Base-by-base conservation (phyloP, 352 stramenopile species). In the Pythium periplocum region DNA sequence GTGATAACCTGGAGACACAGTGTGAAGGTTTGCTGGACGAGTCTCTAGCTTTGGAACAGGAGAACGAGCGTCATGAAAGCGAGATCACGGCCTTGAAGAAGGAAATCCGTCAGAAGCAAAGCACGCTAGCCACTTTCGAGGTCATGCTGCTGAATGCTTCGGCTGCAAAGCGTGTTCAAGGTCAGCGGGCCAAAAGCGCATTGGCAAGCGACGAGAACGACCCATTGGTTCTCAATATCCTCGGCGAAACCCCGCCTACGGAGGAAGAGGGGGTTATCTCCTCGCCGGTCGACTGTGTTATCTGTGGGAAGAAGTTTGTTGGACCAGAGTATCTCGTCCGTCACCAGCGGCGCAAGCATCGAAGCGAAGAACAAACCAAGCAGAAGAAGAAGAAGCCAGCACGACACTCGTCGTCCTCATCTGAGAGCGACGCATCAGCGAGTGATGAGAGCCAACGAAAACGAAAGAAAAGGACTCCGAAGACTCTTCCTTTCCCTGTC, bases 261-360 rank as follows among this genome's bases (percentile, higher is more conserved):
- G 6, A 42, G 31, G n/a, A 41, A 42, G 32, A 52, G 35, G 32
- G 11, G 32, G 8, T 9, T 38, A 26, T 26, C 17, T 26, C 17
- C 17, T 26, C 17, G 83, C 73, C 73, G 8, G 62, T 75, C 7
- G 53, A 66, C 6, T 91, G 83, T 43, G 74, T 90, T 0, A 41
- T 93, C 9, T 93, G 83, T 57, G 66, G 71, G 12, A 93, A 93
- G 57, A 75, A 71, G 30, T 93, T 93, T 51, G 48, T 93, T 2
- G 87, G 78, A 31, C 63, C 75, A 0, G 73, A 87, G 46, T 93
- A 89, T 52, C 62, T 93, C 26, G 45, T 90, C 3, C 78, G 69
- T 5, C 80, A 93, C 45, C 79, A 93, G 36, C 60, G 78, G 37
- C 68, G 70, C 45, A 83, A 86, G 12, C 83, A 91, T 37, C 17